Conservation (phyloP, 192 early-diverging fungal genomes). For the Coemansia asiatica region DNA sequence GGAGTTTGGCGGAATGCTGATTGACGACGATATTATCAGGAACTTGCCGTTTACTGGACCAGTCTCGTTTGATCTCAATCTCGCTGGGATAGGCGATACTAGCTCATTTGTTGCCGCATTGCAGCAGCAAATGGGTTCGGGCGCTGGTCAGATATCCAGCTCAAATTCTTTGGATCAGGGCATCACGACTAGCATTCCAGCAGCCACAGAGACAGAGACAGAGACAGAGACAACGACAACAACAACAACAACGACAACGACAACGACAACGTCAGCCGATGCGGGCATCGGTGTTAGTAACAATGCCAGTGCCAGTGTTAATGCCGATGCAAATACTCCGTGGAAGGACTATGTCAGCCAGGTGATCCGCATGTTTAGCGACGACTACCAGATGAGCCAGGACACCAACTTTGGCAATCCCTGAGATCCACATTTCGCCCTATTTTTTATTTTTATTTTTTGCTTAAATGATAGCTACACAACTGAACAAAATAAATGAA, state of each 20-base stretch:
- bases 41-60: conserved; percentile 35
- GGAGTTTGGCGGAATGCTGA: conserved; percentile 33
- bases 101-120: not conserved
- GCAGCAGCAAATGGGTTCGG: not conserved
- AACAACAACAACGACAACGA: too few species aligned
- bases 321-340: conserved; percentile 8
- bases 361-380: conserved; percentile 44
- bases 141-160: too few species aligned
- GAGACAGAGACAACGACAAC: too few species aligned
- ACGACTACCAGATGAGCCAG: conserved; percentile 8
- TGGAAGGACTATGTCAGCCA: conserved; percentile 47
- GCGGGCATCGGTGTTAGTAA: too few species aligned
- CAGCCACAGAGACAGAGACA: not conserved
- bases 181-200: not conserved
- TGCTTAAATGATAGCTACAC: too few species aligned
- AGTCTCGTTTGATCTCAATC: conserved; percentile 23
- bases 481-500: too few species aligned
- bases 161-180: too few species aligned
- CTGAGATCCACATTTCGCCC: too few species aligned
- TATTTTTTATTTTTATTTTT: too few species aligned
- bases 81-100: conserved; percentile 9
- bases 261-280: too few species aligned
- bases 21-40: conserved; percentile 32
- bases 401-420: not conserved
- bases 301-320: not conserved